These are phyloP conservation scores for Pythium scleroteichum DNA, from an alignment of 352 stramenopile genomes.

Conservation along the genomic window DNA sequence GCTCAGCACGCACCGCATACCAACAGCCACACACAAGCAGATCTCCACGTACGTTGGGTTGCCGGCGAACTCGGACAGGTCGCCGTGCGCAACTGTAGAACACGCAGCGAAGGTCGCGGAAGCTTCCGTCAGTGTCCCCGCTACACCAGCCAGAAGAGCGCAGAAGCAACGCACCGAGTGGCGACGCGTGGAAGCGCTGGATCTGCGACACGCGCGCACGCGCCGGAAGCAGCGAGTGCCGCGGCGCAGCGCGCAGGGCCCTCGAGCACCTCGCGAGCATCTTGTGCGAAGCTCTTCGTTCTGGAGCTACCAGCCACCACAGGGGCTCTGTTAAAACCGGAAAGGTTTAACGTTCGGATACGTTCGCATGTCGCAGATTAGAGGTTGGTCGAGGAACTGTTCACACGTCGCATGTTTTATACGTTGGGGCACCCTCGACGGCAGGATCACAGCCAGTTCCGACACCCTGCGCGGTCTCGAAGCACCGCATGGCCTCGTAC, in stretches of 20 bases:
- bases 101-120: conserved; percentile 10
- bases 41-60: conserved; percentile 56
- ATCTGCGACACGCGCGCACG: conserved; percentile 8
- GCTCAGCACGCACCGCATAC: too few species aligned
- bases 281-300: not conserved
- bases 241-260: conserved; percentile 6
- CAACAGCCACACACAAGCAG: too few species aligned
- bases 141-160: not conserved
- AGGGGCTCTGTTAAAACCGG: not conserved
- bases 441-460: conserved; percentile 17
- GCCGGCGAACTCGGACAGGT: conserved; percentile 55
- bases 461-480: conserved; percentile 20
- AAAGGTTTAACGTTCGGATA: not conserved
- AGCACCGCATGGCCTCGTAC: conserved; percentile 21
- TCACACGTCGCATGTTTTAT: too few species aligned
- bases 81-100: conserved; percentile 41
- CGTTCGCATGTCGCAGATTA: conserved; percentile 18
- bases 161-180: conserved; percentile 27
- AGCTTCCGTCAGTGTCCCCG: not conserved
- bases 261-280: not conserved
- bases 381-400: too few species aligned
- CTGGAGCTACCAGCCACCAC: too few species aligned
- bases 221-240: conserved; percentile 12
- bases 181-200: conserved; percentile 48
- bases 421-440: too few species aligned